A percentile compares a stretch with the other conserved stretches of the same genome.
These are phyloP conservation scores for Ogataea methylovora DNA, from an alignment of 805 yeast genomes.

Conservation along the genomic window DNA sequence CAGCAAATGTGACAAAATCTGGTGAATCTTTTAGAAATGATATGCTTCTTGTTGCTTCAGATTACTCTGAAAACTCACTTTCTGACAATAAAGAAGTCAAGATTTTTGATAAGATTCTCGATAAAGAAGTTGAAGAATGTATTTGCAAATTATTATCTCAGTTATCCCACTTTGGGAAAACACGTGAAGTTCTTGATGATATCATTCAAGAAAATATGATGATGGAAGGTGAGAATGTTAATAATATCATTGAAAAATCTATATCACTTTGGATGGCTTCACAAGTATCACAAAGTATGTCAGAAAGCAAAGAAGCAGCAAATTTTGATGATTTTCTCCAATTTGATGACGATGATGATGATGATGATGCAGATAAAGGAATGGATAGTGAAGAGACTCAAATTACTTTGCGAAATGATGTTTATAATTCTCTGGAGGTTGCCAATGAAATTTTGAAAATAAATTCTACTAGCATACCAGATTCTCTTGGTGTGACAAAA, in stretches of 20 bases:
- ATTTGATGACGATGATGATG: conserved; percentile 19
- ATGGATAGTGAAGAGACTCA: conserved; percentile 5
- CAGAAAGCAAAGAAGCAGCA: background rate
- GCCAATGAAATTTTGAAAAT: conserved; percentile 37
- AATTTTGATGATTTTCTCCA: conserved; percentile 18
- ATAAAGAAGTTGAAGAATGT: conserved; percentile 13
- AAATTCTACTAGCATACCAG: conserved; percentile 14
- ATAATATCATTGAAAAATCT: conserved; percentile 12
- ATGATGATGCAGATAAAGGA: conserved; percentile 4
- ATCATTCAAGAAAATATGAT: background rate
- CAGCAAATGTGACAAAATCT: background rate
- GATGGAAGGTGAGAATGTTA: conserved; percentile 2
- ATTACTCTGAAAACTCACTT: conserved; percentile 9
- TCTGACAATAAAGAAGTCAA: conserved; percentile 2
- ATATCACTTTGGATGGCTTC: conserved; percentile 33
- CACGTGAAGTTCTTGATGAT: conserved; percentile 1
- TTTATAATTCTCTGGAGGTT: conserved; percentile 26
- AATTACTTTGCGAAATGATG: conserved; percentile 12
- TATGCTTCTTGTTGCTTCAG: conserved; percentile 12
- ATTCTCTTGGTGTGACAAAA: conserved; percentile 5
- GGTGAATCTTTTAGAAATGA: conserved; percentile 13
- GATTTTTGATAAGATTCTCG: conserved; percentile 15
- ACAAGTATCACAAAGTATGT: conserved; percentile 13
- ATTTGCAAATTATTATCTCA: conserved; percentile 7
- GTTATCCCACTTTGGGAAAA: background rate